These are phyloP conservation scores for Entomortierella lignicola DNA, from an alignment of 192 early-diverging fungal genomes.

Conservation along the genomic window DNA sequence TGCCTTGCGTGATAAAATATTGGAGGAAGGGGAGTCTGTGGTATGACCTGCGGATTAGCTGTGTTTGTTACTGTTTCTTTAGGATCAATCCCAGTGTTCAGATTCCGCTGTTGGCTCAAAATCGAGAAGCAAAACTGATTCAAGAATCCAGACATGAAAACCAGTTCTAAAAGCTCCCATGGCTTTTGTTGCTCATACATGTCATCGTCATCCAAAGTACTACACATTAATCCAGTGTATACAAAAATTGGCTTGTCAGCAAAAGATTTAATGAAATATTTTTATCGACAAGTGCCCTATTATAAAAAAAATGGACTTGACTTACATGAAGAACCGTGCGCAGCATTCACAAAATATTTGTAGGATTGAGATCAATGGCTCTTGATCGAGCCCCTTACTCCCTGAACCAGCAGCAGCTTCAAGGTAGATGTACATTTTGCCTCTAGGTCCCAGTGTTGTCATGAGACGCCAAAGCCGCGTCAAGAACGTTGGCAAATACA, in stretches of 20 bases:
- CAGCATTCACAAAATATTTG: conserved; percentile 73
- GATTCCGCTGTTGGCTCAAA: conserved; percentile 51
- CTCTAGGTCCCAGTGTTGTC: conserved; percentile 65
- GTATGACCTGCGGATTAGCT: not conserved
- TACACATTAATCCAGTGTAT: not conserved
- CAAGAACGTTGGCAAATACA: conserved; percentile 62
- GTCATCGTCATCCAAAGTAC: conserved; percentile 71
- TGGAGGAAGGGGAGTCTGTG: conserved; percentile 36
- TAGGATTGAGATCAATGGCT: conserved; percentile 67
- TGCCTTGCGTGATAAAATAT: conserved; percentile 61
- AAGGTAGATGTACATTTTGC: conserved; percentile 66
- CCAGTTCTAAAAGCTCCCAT: conserved; percentile 62
- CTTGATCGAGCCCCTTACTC: conserved; percentile 59
- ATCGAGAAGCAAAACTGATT: conserved; percentile 74
- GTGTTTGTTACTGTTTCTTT: not conserved
- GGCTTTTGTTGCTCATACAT: conserved; percentile 71
- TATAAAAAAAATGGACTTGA: not conserved
- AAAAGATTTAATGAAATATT: not conserved
- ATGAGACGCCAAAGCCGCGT: conserved; percentile 70
- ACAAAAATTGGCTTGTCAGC: not conserved
- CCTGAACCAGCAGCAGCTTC: conserved; percentile 57
- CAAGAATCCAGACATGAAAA: conserved; percentile 65
- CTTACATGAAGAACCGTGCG: conserved; percentile 69
- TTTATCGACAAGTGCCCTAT: not conserved
- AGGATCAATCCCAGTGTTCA: not conserved